phyloP scores from a whole-genome alignment of 352 stramenopile species.

The Pythium scleroteichum region DNA sequence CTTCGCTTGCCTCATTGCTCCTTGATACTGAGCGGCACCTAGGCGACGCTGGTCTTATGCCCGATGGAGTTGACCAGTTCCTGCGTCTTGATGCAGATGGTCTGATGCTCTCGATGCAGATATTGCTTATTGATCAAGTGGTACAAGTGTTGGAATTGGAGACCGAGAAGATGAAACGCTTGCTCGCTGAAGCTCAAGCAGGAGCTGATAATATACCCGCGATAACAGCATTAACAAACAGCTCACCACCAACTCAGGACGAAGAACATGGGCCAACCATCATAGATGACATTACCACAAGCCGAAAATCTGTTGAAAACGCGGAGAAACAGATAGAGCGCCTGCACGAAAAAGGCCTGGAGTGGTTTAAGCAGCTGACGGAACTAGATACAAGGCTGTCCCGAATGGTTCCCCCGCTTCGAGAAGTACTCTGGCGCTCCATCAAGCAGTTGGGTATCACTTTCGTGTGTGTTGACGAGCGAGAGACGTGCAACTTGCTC shows the following conservation, averaged over 20 bases:
- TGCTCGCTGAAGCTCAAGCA: conserved; percentile 17
- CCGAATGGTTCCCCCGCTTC: conserved; percentile 80
- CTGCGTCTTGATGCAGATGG: conserved; percentile 65
- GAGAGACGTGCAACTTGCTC: conserved; percentile 77
- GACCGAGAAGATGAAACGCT: conserved; percentile 38
- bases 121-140: conserved; percentile 81
- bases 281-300: not conserved
- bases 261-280: not conserved
- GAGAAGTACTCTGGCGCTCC: conserved; percentile 76
- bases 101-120: conserved; percentile 75
- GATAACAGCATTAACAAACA: not conserved
- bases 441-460: conserved; percentile 80
- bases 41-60: conserved; percentile 16
- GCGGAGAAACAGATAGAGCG: conserved; percentile 34
- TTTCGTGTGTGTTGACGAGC: conserved; percentile 83
- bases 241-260: not conserved
- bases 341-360: conserved; percentile 73
- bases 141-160: conserved; percentile 61
- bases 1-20: conserved; percentile 29
- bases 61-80: conserved; percentile 54
- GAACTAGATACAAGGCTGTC: conserved; percentile 80
- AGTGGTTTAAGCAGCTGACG: conserved; percentile 82
- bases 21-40: conserved; percentile 21
- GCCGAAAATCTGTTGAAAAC: conserved; percentile 10
- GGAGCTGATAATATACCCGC: not conserved